These are phyloP conservation scores for Yarrowia deformans DNA, from an alignment of 805 yeast species.

Conservation along the genomic window DNA sequence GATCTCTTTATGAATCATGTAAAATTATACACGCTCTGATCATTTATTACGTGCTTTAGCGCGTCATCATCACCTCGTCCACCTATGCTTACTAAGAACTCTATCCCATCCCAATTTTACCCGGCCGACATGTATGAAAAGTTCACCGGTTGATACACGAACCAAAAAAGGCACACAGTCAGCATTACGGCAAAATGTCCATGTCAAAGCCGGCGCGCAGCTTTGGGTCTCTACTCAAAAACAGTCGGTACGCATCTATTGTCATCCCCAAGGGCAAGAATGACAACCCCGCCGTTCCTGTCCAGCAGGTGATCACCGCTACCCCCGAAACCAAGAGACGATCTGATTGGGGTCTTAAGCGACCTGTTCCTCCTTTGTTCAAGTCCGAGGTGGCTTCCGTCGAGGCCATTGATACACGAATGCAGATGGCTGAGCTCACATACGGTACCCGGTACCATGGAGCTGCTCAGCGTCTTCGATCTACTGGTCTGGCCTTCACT, in stretches of 20 bases:
- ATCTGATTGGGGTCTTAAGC: slow-evolving; percentile 37
- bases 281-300: slow-evolving; percentile 18
- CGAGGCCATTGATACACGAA: slow-evolving; percentile 27
- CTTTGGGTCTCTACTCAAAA: slow-evolving; percentile 31
- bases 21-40: too few relatives aligned
- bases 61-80: not conserved
- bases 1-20: too few relatives aligned
- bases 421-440: slow-evolving; percentile 39
- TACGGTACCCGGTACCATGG: slow-evolving; percentile 37
- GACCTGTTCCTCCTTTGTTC: slow-evolving; percentile 37
- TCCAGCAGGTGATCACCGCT: slow-evolving; percentile 38
- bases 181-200: slow-evolving; percentile 36
- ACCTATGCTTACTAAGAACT: slow-evolving; percentile 3
- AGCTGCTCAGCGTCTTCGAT: slow-evolving; percentile 32
- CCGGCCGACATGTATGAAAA: slow-evolving; percentile 23
- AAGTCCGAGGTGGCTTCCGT: slow-evolving; percentile 37
- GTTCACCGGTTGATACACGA: slow-evolving; percentile 17
- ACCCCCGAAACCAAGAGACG: slow-evolving; percentile 35
- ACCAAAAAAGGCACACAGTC: slow-evolving; percentile 6
- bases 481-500: slow-evolving; percentile 32
- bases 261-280: slow-evolving; percentile 38
- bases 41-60: too few relatives aligned
- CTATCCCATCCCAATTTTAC: not conserved
- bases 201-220: slow-evolving; percentile 38
- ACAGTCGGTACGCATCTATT: slow-evolving; percentile 27